Evolutionary conservation across 2,329 filamentous ascomycete species (phyloP), one percentile per base, ranked within the genome.

Genomic region (Paecilomyces dactylethromorphus): DNA sequence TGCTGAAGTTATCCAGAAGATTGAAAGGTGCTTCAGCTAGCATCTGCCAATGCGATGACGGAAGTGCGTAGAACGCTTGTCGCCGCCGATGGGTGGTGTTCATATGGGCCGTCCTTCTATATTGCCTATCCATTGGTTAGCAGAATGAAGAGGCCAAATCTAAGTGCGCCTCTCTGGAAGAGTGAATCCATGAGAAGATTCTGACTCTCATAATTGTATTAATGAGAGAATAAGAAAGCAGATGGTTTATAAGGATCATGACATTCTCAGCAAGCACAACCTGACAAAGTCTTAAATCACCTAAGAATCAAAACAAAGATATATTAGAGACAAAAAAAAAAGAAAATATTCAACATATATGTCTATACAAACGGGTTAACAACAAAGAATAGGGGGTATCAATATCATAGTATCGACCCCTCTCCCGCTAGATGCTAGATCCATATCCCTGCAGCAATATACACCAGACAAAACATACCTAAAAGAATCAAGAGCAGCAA

Each of bases 11-110:
- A 35, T 92, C 85, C 6, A 96, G 82, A 56, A 94, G 86, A 59
- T 86, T 89, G 78, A 97, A 95, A 0, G 92, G 93, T 0, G 90
- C 87, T 3, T 83, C 83, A 0, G 91, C 87, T 0, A 99, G 84
- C 69, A 96, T 82, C 68, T 89, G 84, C 87, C 91, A 94, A 72
- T 99, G 92, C 1, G 83, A 79, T 59, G 88, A 86, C 1, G 93
- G 91, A 5, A 99, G 82, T 8, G 92, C 90, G 73, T 97, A 99
- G 76, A 99, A 97, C 13, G 91, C 89, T 74, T 94, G 92, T 29
- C 95, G 87, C 22, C 94, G 88, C 18, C 92, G 83, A 74, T 97
- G 93, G 3, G 93, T 97, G 63, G 90, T 88, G 74, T 96, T 95
- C 77, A 89, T 89, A 73, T 97, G 93, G 4, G 92, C 89, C 24